phyloP scores from a whole-genome alignment of 805 yeast species.

The Nakazawaea molendinolei region DNA sequence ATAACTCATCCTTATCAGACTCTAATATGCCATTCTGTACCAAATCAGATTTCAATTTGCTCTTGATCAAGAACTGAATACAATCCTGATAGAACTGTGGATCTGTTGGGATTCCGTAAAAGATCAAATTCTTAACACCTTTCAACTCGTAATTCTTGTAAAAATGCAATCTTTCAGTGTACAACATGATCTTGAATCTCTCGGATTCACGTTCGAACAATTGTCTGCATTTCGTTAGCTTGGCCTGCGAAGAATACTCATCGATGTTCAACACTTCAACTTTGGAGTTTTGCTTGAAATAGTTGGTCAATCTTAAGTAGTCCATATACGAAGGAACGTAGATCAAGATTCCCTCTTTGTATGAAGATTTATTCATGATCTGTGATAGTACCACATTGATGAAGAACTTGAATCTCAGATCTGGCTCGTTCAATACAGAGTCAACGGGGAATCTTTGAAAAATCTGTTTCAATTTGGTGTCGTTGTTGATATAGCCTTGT shows the following conservation, averaged over 20 bases:
- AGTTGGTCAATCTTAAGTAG: conserved; percentile 69
- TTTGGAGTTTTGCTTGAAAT: conserved; percentile 57
- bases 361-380: conserved; percentile 50
- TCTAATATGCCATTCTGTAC: conserved; percentile 18
- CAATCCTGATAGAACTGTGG: conserved; percentile 80
- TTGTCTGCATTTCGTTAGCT: conserved; percentile 64
- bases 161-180: conserved; percentile 91
- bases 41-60: conserved; percentile 26
- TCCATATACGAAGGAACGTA: conserved; percentile 86
- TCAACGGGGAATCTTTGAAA: conserved; percentile 64
- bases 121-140: conserved; percentile 77
- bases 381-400: conserved; percentile 69
- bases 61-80: conserved; percentile 55
- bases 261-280: conserved; percentile 65
- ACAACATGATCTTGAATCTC: conserved; percentile 64
- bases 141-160: conserved; percentile 78
- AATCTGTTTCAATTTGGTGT: conserved; percentile 52
- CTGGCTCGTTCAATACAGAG: conserved; percentile 62
- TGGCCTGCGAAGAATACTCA: conserved; percentile 76
- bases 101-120: conserved; percentile 81
- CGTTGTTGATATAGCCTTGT: conserved; percentile 24
- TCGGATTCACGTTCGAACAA: conserved; percentile 52
- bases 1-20: conserved; percentile 14
- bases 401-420: conserved; percentile 76
- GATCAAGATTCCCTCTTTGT: conserved; percentile 69